Evolutionary conservation across 2,329 filamentous ascomycete species (phyloP).

Genomic region (Cryphonectria japonica): DNA sequence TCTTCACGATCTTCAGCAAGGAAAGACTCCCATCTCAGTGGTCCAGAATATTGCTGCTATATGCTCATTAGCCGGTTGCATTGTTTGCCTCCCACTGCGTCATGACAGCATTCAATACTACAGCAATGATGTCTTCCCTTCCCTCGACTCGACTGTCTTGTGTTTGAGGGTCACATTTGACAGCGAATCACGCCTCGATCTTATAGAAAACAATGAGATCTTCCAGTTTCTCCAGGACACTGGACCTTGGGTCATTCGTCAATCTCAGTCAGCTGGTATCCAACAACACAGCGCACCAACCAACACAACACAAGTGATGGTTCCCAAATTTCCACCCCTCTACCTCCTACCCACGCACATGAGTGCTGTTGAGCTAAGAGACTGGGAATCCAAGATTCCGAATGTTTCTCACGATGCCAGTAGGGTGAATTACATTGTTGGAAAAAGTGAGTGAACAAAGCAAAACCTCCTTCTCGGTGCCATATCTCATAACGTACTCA

Average conservation of each 20-base stretch:
- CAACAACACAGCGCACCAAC: neutral
- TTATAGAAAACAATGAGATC: neutral
- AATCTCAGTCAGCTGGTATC: neutral
- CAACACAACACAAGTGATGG: constrained; percentile 31
- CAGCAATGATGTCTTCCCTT: neutral
- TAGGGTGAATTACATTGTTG: constrained; percentile 76
- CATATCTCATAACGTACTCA: neutral
- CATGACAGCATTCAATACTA: neutral
- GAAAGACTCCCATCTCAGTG: neutral
- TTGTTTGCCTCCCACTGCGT: neutral
- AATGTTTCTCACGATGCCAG: constrained; percentile 71
- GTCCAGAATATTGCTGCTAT: neutral
- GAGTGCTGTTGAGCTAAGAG: constrained; percentile 61
- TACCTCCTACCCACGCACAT: constrained; percentile 77
- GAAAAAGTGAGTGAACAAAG: constrained; percentile 49
- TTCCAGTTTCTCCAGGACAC: neutral
- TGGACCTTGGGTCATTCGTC: neutral
- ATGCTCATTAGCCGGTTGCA: neutral
- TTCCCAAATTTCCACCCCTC: constrained; percentile 61
- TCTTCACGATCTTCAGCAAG: neutral
- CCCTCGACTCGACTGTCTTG: neutral
- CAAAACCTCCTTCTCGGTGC: neutral
- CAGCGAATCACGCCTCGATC: no score
- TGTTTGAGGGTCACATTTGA: neutral
- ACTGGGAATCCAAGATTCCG: constrained; percentile 66